phyloP scores from a whole-genome alignment of 164 flowering plant genomes.

The Magnolia changhungtana region DNA sequence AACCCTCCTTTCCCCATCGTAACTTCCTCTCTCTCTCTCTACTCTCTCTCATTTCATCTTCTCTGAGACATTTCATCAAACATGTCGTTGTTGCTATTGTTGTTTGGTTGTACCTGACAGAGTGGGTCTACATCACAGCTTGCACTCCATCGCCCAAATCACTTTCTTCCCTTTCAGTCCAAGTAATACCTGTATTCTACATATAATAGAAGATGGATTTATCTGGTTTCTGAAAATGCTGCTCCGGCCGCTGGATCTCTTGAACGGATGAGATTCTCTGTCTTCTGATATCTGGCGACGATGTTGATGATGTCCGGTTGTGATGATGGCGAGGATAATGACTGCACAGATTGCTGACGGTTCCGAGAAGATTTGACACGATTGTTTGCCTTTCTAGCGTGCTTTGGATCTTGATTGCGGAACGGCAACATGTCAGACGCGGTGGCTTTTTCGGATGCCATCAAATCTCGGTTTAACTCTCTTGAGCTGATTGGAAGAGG shows the following conservation, averaged over 20 bases:
- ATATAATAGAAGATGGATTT: neutral
- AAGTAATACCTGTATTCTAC: constrained; percentile 22
- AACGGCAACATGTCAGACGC: constrained; percentile 58
- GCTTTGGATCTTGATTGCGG: neutral
- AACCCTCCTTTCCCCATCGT: neutral
- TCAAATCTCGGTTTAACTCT: constrained; percentile 69
- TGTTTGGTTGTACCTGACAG: constrained; percentile 6
- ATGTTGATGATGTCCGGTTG: constrained; percentile 10
- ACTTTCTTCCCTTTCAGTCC: constrained; percentile 31
- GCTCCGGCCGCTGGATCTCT: neutral
- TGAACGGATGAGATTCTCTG: neutral
- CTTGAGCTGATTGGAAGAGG: constrained; percentile 94
- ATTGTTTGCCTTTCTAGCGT: constrained; percentile 1
- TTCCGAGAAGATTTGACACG: neutral
- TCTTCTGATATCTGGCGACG: neutral
- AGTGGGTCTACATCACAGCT: constrained; percentile 3
- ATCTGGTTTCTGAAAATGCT: neutral
- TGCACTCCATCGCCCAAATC: neutral
- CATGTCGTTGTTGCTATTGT: neutral
- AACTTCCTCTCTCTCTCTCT: neutral
- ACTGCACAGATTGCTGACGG: constrained; percentile 8
- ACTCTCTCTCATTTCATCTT: neutral
- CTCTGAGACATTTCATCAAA: neutral
- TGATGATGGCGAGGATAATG: constrained; percentile 17
- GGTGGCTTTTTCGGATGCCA: constrained; percentile 55